These are phyloP conservation scores for Panus rudis DNA, from an alignment of 768 basidiomycete species.

Conservation along the genomic window DNA sequence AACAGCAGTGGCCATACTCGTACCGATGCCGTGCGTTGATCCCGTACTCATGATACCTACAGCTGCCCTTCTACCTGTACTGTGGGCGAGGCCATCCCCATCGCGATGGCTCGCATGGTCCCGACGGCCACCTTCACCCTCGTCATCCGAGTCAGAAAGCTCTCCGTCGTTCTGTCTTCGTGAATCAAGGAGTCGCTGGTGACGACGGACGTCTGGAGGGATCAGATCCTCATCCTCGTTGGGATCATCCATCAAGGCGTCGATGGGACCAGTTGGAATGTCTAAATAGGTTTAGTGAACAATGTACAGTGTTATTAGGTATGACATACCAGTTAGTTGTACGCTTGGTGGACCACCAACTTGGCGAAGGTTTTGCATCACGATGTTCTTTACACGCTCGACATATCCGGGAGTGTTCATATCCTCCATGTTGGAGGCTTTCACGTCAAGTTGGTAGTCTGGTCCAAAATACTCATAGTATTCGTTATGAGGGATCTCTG, in stretches of 20 bases:
- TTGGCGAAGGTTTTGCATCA: constrained; percentile 85
- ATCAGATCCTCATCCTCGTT: constrained; percentile 80
- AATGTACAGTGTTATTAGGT: not conserved
- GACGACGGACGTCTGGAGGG: constrained; percentile 68
- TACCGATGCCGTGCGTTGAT: constrained; percentile 65
- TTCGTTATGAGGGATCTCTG: constrained; percentile 96
- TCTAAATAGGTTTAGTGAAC: constrained; percentile 36
- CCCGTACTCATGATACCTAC: constrained; percentile 68
- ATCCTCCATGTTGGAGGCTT: constrained; percentile 91
- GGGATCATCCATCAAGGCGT: constrained; percentile 75
- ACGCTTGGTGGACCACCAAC: constrained; percentile 87
- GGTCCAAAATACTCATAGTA: constrained; percentile 99
- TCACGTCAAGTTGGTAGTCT: constrained; percentile 93
- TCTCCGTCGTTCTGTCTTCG: constrained; percentile 81
- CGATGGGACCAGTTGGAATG: constrained; percentile 77
- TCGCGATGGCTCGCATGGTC: constrained; percentile 57
- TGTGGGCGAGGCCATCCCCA: constrained; percentile 35
- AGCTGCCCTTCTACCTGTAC: constrained; percentile 39
- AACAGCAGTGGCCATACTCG: constrained; percentile 49
- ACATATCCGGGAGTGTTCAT: constrained; percentile 90
- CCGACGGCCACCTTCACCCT: constrained; percentile 82
- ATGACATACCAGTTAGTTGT: constrained; percentile 71
- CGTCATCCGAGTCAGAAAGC: constrained; percentile 96
- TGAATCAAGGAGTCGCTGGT: constrained; percentile 71
- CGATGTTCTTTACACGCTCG: constrained; percentile 86